Conservation (phyloP, 805 yeast species). For the Starmerella kuoi region DNA sequence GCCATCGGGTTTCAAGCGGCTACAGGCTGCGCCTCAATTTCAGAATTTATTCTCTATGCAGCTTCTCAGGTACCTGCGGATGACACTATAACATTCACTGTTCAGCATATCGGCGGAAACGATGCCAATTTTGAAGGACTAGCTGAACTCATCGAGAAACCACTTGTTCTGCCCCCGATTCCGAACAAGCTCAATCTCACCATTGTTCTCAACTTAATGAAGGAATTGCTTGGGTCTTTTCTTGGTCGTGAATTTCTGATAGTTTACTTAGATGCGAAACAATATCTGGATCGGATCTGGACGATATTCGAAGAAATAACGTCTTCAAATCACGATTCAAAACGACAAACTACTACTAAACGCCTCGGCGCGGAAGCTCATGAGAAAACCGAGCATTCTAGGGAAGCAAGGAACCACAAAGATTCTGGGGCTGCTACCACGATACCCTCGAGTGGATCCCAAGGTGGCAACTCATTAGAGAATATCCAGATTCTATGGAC, state of each 20-base stretch:
- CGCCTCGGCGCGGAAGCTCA: not conserved
- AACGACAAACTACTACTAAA: not conserved
- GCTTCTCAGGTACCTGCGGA: constrained; percentile 37
- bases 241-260: constrained; percentile 51
- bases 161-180: constrained; percentile 53
- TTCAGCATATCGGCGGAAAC: constrained; percentile 8
- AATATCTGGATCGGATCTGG: constrained; percentile 44
- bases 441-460: too few relatives aligned
- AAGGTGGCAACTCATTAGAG: constrained; percentile 16
- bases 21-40: constrained; percentile 71
- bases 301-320: constrained; percentile 36
- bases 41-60: constrained; percentile 69
- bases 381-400: not conserved
- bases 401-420: not conserved
- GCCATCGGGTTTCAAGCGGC: constrained; percentile 89
- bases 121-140: constrained; percentile 35
- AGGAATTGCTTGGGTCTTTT: constrained; percentile 48
- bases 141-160: constrained; percentile 71
- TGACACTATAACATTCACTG: constrained; percentile 6
- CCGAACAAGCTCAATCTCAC: constrained; percentile 43
- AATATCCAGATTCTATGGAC: constrained; percentile 47
- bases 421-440: not conserved
- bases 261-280: constrained; percentile 40
- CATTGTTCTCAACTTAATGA: constrained; percentile 44
- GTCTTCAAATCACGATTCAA: constrained; percentile 20